phyloP scores from a whole-genome alignment of 495 filamentous ascomycete species.

The Achaetomiella virescens region DNA sequence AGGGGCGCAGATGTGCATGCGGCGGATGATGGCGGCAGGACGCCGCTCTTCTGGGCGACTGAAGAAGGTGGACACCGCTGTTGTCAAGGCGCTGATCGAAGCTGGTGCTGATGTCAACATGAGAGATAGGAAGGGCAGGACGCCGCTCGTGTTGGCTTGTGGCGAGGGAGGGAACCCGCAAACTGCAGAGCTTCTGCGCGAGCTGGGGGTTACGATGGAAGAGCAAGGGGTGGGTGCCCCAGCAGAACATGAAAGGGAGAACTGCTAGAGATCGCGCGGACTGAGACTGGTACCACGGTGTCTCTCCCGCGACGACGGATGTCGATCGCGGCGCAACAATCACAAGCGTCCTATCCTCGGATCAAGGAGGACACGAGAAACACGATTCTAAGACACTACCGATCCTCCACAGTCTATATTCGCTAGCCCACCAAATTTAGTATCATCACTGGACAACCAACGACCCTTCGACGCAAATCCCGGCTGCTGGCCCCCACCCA shows the following conservation, averaged over 20 bases:
- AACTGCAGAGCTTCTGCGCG: no score
- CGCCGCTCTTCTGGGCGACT: neutral
- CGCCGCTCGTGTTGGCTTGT: neutral
- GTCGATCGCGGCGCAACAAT: no score
- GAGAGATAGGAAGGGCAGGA: neutral
- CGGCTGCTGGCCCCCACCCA: conserved; percentile 45
- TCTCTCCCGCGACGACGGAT: no score
- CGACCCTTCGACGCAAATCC: conserved; percentile 32
- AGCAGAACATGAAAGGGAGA: no score
- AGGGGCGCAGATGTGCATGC: neutral
- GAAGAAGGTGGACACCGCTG: neutral
- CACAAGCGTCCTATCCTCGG: no score
- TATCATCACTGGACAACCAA: conserved; percentile 15
- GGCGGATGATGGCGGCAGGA: neutral
- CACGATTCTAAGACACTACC: neutral
- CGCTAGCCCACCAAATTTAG: no score
- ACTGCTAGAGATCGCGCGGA: no score
- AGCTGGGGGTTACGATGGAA: no score
- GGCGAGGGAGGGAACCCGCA: no score
- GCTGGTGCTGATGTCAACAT: neutral
- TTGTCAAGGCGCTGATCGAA: neutral
- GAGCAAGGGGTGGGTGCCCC: no score
- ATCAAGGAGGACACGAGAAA: no score
- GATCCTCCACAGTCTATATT: neutral
- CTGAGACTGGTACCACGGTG: no score